phyloP scores from a whole-genome alignment of 306 rosid genomes.

The Boehmeria nivea region DNA sequence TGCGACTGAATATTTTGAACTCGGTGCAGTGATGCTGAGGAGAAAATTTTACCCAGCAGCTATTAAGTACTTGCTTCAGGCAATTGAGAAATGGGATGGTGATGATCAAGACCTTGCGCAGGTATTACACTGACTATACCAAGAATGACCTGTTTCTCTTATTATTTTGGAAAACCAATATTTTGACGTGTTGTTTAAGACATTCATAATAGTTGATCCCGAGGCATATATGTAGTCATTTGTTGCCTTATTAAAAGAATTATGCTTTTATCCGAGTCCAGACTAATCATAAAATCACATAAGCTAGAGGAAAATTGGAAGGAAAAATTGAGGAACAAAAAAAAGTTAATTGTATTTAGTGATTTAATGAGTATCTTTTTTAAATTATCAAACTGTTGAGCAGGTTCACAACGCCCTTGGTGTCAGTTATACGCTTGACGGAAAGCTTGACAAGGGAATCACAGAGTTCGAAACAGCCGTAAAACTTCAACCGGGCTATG shows the following conservation, averaged over 20 bases:
- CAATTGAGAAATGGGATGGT: conserved; percentile 96
- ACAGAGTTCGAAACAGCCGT: conserved; percentile 81
- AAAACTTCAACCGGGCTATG: conserved; percentile 91
- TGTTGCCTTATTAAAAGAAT: no score
- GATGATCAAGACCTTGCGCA: conserved; percentile 91
- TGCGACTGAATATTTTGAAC: conserved; percentile 90
- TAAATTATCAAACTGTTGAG: neutral
- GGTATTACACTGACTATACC: conserved; percentile 29
- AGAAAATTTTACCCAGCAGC: conserved; percentile 96
- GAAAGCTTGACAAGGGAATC: conserved; percentile 82
- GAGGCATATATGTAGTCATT: no score
- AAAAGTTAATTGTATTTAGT: no score
- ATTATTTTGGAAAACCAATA: neutral
- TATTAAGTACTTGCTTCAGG: conserved; percentile 78
- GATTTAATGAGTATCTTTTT: no score
- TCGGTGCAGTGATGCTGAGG: conserved; percentile 97
- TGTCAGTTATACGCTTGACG: conserved; percentile 75
- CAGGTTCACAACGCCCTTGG: conserved; percentile 96
- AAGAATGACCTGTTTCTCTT: neutral
- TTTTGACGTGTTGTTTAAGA: no score
- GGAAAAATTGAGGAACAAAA: no score
- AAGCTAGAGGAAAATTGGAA: no score
- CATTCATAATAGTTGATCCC: no score
- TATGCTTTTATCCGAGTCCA: no score
- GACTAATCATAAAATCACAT: no score